These are phyloP conservation scores for Auricularia heimuer DNA, from an alignment of 768 basidiomycete species.

Conservation along the genomic window DNA sequence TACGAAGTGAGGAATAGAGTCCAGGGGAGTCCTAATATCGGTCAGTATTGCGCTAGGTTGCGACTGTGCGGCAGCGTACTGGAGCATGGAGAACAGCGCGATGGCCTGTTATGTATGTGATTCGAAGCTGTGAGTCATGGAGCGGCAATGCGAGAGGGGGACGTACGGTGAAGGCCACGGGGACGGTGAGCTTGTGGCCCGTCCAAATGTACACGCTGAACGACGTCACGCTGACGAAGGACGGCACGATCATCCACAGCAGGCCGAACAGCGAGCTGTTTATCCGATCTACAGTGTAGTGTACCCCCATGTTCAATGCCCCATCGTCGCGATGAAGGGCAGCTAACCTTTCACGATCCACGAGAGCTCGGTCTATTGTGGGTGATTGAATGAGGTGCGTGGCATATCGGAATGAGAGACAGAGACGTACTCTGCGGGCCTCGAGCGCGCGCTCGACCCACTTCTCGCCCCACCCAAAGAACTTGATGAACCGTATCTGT, in stretches of 20 bases:
- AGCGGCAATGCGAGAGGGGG: neutral
- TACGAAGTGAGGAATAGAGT: constrained; percentile 73
- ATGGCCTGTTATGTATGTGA: constrained; percentile 39
- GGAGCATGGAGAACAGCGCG: constrained; percentile 77
- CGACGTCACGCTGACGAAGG: constrained; percentile 68
- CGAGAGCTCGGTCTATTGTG: constrained; percentile 1
- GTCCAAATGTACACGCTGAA: constrained; percentile 66
- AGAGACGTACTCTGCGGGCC: constrained; percentile 62
- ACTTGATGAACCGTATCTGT: constrained; percentile 65
- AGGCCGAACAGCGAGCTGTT: constrained; percentile 64
- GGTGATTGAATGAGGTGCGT: too few relatives aligned
- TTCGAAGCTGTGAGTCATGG: neutral
- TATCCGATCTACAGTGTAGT: constrained; percentile 38
- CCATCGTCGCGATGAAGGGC: neutral
- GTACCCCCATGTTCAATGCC: too few relatives aligned
- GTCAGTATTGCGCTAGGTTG: neutral
- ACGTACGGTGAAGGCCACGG: constrained; percentile 71
- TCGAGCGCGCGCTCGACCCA: constrained; percentile 63
- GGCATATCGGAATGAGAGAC: constrained; percentile 21
- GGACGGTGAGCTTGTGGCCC: constrained; percentile 65
- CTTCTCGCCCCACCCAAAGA: constrained; percentile 71
- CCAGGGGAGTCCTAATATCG: constrained; percentile 26
- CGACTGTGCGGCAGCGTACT: too few relatives aligned
- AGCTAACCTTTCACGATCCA: constrained; percentile 4
- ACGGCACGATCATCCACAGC: constrained; percentile 69